phyloP scores from a whole-genome alignment of 2,329 filamentous ascomycete genomes.

The Zymoseptoria passerinii region DNA sequence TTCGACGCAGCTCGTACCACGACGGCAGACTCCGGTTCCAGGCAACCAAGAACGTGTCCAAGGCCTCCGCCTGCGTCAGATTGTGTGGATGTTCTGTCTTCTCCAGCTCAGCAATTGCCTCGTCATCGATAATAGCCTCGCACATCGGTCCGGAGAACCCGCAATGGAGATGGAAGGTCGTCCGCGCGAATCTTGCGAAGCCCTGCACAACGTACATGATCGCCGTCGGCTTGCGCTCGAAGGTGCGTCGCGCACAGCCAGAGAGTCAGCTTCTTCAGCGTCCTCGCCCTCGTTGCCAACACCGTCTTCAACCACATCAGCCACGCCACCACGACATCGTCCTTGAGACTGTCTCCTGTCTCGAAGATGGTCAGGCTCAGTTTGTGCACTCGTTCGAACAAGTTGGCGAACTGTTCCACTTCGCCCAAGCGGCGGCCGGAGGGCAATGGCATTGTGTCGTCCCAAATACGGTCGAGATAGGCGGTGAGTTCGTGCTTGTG shows the following conservation, averaged over 20 bases:
- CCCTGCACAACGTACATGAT: conserved; percentile 9
- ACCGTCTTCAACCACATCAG: conserved; percentile 3
- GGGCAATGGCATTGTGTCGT: not conserved
- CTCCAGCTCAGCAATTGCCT: not conserved
- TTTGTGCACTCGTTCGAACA: conserved; percentile 2
- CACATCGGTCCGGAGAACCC: conserved; percentile 4
- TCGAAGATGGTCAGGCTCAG: conserved; percentile 1
- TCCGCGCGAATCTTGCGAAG: conserved; percentile 1
- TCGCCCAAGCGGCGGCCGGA: not conserved
- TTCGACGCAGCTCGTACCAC: not conserved
- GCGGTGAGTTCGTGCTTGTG: conserved; percentile 2
- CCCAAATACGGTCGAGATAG: not conserved
- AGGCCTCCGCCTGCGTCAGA: not conserved
- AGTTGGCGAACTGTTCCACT: not conserved
- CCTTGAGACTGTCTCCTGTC: not conserved
- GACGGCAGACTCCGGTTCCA: not conserved
- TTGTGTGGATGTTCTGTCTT: not conserved
- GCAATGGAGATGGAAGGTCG: conserved; percentile 7
- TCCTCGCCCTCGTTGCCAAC: not conserved
- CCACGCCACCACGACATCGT: not conserved
- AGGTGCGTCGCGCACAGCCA: conserved; percentile 1
- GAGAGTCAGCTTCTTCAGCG: conserved; percentile 1
- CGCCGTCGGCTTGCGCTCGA: conserved; percentile 2
- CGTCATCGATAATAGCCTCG: conserved; percentile 4
- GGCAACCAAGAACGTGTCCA: not conserved